Evolutionary conservation across 2,329 filamentous ascomycete species (phyloP), one percentile per base, ranked within the genome.

Genomic region (Stachybotrys chartarum): DNA sequence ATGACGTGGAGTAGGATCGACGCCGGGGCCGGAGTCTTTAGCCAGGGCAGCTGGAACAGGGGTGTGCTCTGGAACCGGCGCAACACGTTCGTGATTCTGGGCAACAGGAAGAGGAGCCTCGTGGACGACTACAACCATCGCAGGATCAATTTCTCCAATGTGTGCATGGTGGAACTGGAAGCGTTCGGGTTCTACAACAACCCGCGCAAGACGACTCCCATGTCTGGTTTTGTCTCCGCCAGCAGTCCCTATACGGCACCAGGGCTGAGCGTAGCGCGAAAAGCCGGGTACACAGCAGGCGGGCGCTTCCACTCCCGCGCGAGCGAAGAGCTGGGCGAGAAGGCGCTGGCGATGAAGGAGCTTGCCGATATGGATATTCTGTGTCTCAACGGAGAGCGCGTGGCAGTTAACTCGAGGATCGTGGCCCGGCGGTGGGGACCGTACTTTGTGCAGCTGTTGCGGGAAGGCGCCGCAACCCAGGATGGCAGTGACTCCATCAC

Each of bases 121-220:
- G 93, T 97, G 1, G 93, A 99, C 63, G 94, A 99, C 70, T 99
- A 99, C 72, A 97, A 97, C 68, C 94, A 97, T 66, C 88, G 94
- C 11, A 87, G 94, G 30, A 95, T 99, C 72, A 99, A 99, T 71
- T 99, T 97, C 69, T 90, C 89, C 10, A 95, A 99, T 66, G 85
- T 97, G 31, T 97, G 94, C 70, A 88, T 97, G 80, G 93, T 99
- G 8, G 94, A 99, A 71, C 78, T 99, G 11, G 94, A 99, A 68
- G 92, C 94, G 0, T 99, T 97, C 75, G 94, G 94, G 1, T 85
- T 99, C 48, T 97, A 97, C 69, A 93, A 97, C 68, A 99, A 97
- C 68, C 92, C 94, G 11, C 84, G 92, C 60, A 88, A 87, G 68
- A 84, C 80, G 1, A 78, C 83, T 5, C 89, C 93, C 1, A 85